Percentiles rank a stretch among this genome's conserved stretches.
Conservation (phyloP, 2,329 filamentous ascomycete species). For the Talaromyces islandicus region DNA sequence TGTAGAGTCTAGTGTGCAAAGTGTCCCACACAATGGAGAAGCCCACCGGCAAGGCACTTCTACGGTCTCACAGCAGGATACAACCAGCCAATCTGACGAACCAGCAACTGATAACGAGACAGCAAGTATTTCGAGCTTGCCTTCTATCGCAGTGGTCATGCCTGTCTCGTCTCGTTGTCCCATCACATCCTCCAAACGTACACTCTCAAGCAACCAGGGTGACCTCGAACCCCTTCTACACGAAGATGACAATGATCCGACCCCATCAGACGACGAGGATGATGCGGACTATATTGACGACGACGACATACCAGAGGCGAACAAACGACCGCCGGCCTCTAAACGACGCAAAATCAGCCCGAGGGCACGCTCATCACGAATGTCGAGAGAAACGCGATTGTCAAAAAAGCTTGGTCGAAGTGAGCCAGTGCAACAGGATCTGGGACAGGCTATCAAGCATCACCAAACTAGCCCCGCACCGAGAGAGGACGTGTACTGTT, state of each 20-base stretch:
- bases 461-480: background rate
- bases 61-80: background rate
- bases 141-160: background rate
- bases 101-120: background rate
- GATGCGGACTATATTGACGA: background rate
- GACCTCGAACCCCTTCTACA: background rate
- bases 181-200: background rate
- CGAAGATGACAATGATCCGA: background rate
- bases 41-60: background rate
- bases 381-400: background rate
- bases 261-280: background rate
- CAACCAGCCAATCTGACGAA: background rate
- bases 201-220: background rate
- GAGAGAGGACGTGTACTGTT: background rate
- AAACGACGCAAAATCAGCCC: background rate
- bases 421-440: background rate
- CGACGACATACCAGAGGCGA: background rate
- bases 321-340: background rate
- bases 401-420: background rate
- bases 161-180: background rate
- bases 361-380: background rate
- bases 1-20: background rate
- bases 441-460: background rate
- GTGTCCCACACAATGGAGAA: background rate
- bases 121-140: background rate